Base-by-base conservation (phyloP, 2,329 filamentous ascomycete genomes). In the Setomelanomma holmii region DNA sequence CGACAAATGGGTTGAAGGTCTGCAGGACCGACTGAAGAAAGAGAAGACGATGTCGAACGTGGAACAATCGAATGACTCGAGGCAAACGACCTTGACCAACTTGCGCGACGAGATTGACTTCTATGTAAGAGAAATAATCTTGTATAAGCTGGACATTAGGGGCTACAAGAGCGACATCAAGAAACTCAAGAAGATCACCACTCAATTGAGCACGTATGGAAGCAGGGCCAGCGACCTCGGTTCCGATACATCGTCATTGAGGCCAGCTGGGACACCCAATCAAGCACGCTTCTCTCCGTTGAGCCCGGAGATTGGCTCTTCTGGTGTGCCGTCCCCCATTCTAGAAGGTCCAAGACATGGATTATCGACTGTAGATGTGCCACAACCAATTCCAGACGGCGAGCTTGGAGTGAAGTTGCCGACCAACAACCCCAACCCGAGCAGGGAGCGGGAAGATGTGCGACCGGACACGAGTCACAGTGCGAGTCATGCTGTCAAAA, bases 61-160 rank as follows among this genome's bases (percentile, higher is more conserved):
- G 14, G n/a, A n/a, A n/a, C n/a, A n/a, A n/a, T 21, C 51, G n/a
- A 10, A 20, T 8, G 45, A 51, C 5, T 51, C 60, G 7, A 44
- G 42, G 2, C 56, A 71, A 17, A 58, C 56, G 3, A 58, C 51
- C 7, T 45, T 72, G 3, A 54, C 63, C 33, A 63, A 66, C 24
- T 56, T 80, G 43, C 73, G 72, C 40, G 67, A 68, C 44, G 75
- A 78, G 47, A 72, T 78, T 11, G 71, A 75, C 22, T 74, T 76
- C 53, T 78, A 79, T 46, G 68, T 80, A 27, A 64, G 75, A n/a
- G 79, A 81, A 41, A 80, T 80, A 47, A 75, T 80, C 20, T 71
- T 78, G 43, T 80, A 79, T 67, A 81, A 80, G 59, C 72, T 80
- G 23, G 79, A 82, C 45, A 72, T 80, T 45, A 75, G 73, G 45